Evolutionary conservation across 1,139 yeast species (phyloP).

Genomic region (Geotrichum siamense): DNA sequence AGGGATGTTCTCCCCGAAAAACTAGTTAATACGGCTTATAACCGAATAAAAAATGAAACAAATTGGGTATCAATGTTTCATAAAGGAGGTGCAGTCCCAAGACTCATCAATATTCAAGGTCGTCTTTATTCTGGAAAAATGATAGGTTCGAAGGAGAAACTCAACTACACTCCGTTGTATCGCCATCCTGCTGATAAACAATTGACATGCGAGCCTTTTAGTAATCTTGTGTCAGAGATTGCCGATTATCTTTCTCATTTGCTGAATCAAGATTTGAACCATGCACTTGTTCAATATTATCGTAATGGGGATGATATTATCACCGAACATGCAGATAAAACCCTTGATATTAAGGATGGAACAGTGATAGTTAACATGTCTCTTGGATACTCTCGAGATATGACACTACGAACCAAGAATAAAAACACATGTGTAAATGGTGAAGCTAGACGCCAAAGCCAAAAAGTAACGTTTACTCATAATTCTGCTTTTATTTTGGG

Average conservation of each 20-base stretch:
- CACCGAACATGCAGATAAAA: slow-evolving; percentile 24
- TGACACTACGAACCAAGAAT: slow-evolving; percentile 19
- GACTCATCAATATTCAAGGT: slow-evolving; percentile 22
- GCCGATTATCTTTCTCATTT: slow-evolving; percentile 12
- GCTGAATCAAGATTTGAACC: slow-evolving; percentile 19
- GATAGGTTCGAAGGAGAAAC: background rate
- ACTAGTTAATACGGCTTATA: slow-evolving; percentile 9
- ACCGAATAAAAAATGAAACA: background rate
- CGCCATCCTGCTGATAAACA: slow-evolving; percentile 23
- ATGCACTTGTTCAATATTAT: slow-evolving; percentile 22
- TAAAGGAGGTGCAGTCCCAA: slow-evolving; percentile 22
- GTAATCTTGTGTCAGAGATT: slow-evolving; percentile 14
- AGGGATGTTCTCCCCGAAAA: slow-evolving; percentile 6
- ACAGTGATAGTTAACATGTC: slow-evolving; percentile 21
- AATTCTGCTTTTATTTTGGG: slow-evolving; percentile 21
- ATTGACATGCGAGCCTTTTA: slow-evolving; percentile 13
- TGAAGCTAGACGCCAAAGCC: slow-evolving; percentile 3
- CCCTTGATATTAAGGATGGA: slow-evolving; percentile 21
- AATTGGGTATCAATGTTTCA: slow-evolving; percentile 20
- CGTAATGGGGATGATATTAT: slow-evolving; percentile 21
- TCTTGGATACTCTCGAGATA: slow-evolving; percentile 20
- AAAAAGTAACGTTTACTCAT: slow-evolving; percentile 17
- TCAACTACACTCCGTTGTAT: slow-evolving; percentile 1
- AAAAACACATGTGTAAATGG: background rate
- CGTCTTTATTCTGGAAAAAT: background rate